Evolutionary conservation across 257 asterid genomes (phyloP).

Genomic region (Capsicum chinense): DNA sequence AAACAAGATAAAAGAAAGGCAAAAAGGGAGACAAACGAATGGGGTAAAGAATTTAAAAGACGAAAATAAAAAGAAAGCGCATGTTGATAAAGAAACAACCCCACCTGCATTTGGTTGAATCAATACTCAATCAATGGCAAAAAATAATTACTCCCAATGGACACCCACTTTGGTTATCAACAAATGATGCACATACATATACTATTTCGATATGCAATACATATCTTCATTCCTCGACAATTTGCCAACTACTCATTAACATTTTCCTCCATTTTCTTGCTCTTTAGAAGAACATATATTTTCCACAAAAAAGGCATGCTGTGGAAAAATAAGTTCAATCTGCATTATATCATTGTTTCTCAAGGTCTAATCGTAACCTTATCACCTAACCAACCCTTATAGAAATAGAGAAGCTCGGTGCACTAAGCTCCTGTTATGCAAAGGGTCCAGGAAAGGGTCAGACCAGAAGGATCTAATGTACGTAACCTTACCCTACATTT

Average conservation of each 20-base stretch:
- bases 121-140: no score
- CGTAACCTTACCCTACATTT: not conserved
- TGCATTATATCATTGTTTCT: not conserved
- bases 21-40: no score
- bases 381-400: not conserved
- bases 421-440: not conserved
- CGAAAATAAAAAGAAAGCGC: no score
- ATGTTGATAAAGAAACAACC: no score
- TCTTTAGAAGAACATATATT: not conserved
- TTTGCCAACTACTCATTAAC: not conserved
- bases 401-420: not conserved
- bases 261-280: constrained; percentile 13
- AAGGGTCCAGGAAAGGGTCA: not conserved
- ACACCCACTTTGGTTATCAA: no score
- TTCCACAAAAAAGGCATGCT: not conserved
- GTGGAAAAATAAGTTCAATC: not conserved
- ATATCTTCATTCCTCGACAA: not conserved
- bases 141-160: no score
- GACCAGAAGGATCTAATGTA: not conserved
- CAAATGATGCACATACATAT: not conserved
- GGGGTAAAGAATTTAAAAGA: no score
- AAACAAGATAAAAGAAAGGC: no score
- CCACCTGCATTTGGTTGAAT: no score
- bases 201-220: not conserved
- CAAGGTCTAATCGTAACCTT: not conserved